Conservation (phyloP, 2,329 filamentous ascomycete genomes). For the Xylariomycetidae sp. region DNA sequence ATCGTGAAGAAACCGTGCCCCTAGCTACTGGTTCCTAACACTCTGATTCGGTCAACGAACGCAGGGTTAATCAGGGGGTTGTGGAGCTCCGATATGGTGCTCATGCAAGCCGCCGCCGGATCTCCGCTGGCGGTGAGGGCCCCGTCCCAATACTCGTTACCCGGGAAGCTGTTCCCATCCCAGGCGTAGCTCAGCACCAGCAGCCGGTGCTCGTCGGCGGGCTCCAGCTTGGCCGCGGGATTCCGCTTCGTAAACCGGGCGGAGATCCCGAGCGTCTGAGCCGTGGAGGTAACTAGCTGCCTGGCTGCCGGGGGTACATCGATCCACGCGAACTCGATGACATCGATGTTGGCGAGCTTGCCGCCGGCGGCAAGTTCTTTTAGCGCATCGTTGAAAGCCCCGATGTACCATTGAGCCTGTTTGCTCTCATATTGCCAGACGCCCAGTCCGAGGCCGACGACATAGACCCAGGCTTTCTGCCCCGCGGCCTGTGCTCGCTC, state of each 20-base stretch:
- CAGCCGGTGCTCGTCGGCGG: slow-evolving; percentile 12
- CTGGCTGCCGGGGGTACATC: not conserved
- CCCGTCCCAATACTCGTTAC: slow-evolving; percentile 28
- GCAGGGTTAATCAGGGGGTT: slow-evolving; percentile 26
- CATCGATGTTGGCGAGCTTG: slow-evolving; percentile 14
- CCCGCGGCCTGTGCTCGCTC: slow-evolving; percentile 14
- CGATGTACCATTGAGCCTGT: slow-evolving; percentile 17
- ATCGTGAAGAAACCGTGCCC: too few species aligned
- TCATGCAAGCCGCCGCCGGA: slow-evolving; percentile 30
- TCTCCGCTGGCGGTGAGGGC: slow-evolving; percentile 21
- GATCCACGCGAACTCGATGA: slow-evolving; percentile 23
- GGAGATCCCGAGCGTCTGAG: slow-evolving; percentile 6
- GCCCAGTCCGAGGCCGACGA: slow-evolving; percentile 29
- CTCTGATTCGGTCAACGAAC: slow-evolving; percentile 18
- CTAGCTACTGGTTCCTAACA: too few species aligned
- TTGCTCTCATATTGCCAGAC: slow-evolving; percentile 13
- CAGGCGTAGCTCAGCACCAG: slow-evolving; percentile 29
- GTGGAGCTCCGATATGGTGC: slow-evolving; percentile 28
- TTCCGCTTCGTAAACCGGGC: slow-evolving; percentile 19
- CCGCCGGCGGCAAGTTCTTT: slow-evolving; percentile 2
- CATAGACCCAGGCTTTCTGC: slow-evolving; percentile 24
- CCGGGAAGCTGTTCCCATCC: slow-evolving; percentile 29
- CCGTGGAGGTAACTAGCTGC: not conserved
- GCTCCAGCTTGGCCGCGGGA: slow-evolving; percentile 20
- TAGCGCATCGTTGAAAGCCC: slow-evolving; percentile 15